Percentiles rank a stretch among this genome's conserved stretches.
Conservation (phyloP, 2,329 filamentous ascomycete genomes). For the Aspergillus novoparasiticus region DNA sequence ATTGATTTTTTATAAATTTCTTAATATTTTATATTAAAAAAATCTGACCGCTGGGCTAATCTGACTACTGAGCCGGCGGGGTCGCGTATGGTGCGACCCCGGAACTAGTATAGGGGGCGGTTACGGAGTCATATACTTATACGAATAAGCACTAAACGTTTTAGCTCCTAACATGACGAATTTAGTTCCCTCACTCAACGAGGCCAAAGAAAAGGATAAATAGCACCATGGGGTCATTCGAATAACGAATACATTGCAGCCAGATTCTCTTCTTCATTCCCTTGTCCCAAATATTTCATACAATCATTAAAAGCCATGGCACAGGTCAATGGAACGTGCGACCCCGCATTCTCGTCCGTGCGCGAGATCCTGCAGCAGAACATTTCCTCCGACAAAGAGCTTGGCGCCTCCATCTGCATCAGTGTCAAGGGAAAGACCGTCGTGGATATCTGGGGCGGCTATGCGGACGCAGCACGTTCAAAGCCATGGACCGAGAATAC, state of each 20-base stretch:
- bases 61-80: too few relatives aligned
- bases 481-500: constrained; percentile 45
- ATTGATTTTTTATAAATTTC: too few relatives aligned
- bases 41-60: too few relatives aligned
- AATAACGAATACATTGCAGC: background rate
- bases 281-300: background rate
- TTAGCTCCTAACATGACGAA: background rate
- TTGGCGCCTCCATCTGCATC: constrained; percentile 50
- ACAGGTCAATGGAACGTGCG: constrained; percentile 38
- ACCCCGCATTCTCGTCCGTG: constrained; percentile 41
- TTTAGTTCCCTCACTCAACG: too few relatives aligned
- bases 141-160: background rate
- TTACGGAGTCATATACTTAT: too few relatives aligned
- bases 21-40: too few relatives aligned
- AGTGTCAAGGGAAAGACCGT: constrained; percentile 46
- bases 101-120: too few relatives aligned
- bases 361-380: constrained; percentile 37
- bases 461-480: constrained; percentile 32
- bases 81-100: too few relatives aligned
- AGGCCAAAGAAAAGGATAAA: background rate
- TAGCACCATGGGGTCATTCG: background rate
- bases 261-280: background rate
- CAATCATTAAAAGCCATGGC: constrained; percentile 18
- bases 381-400: constrained; percentile 43
- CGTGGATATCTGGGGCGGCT: constrained; percentile 51